Percentiles rank a stretch among this genome's conserved stretches.
Evolutionary conservation across 2,329 filamentous ascomycete species (phyloP).

Genomic region (Paecilomyces niveus): DNA sequence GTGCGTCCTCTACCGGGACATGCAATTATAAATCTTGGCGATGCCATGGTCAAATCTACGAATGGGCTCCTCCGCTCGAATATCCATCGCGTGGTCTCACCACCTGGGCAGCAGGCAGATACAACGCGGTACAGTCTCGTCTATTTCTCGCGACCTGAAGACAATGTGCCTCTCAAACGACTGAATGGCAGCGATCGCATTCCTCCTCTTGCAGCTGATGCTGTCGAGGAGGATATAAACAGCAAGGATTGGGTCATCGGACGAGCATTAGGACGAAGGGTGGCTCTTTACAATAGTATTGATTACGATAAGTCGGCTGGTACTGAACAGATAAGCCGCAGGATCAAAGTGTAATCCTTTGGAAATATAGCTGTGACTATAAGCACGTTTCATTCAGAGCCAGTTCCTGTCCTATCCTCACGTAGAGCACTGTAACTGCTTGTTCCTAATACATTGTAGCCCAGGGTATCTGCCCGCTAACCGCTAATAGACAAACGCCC

Average conservation of each 20-base stretch:
- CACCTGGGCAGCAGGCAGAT: slow-evolving; percentile 42
- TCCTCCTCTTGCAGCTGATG: slow-evolving; percentile 21
- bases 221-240: slow-evolving; percentile 28
- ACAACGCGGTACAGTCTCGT: slow-evolving; percentile 45
- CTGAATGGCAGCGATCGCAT: slow-evolving; percentile 29
- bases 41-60: slow-evolving; percentile 39
- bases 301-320: slow-evolving; percentile 26
- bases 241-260: slow-evolving; percentile 39
- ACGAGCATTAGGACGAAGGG: slow-evolving; percentile 28
- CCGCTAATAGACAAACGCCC: background rate
- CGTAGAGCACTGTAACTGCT: background rate
- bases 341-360: slow-evolving; percentile 16
- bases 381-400: background rate
- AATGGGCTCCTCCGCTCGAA: slow-evolving; percentile 34
- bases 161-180: slow-evolving; percentile 39
- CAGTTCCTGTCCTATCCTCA: background rate
- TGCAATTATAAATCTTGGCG: slow-evolving; percentile 38
- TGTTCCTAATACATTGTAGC: background rate
- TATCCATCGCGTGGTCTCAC: slow-evolving; percentile 44
- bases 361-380: background rate
- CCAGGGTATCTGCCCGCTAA: background rate
- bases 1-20: slow-evolving; percentile 46
- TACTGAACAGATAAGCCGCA: slow-evolving; percentile 27
- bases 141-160: slow-evolving; percentile 48
- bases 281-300: slow-evolving; percentile 18